phyloP scores from a whole-genome alignment of 108 stramenopile genomes.

The Chaetoceros tenuissimus region DNA sequence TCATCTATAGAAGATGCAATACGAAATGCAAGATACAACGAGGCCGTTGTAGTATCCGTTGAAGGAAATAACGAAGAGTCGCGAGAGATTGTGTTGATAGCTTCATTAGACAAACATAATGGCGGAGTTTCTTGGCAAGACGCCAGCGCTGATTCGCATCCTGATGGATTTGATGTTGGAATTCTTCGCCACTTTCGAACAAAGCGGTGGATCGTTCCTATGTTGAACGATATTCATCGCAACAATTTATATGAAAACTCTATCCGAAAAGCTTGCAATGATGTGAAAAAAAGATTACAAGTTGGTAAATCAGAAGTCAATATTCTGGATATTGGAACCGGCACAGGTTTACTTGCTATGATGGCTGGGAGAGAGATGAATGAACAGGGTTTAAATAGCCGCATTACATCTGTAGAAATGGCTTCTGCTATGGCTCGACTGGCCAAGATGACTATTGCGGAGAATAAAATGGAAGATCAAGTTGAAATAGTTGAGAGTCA shows the following conservation, averaged over 20 bases:
- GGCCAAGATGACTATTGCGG: slow-evolving; percentile 37
- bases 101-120: slow-evolving; percentile 48
- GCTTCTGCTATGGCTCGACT: slow-evolving; percentile 64
- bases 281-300: slow-evolving; percentile 9
- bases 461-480: slow-evolving; percentile 26
- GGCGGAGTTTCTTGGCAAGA: slow-evolving; percentile 70
- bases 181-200: slow-evolving; percentile 48
- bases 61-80: slow-evolving; percentile 4
- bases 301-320: slow-evolving; percentile 6
- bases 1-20: slow-evolving; percentile 54
- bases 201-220: slow-evolving; percentile 78
- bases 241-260: slow-evolving; percentile 56
- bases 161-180: slow-evolving; percentile 1
- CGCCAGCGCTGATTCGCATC: slow-evolving; percentile 3
- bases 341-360: slow-evolving; percentile 74
- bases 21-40: slow-evolving; percentile 49
- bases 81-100: slow-evolving; percentile 40
- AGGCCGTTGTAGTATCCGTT: slow-evolving; percentile 41
- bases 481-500: slow-evolving; percentile 51
- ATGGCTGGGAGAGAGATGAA: slow-evolving; percentile 35
- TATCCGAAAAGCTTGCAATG: slow-evolving; percentile 35
- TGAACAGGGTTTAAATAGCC: slow-evolving; percentile 10
- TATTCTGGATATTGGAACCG: slow-evolving; percentile 72
- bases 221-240: slow-evolving; percentile 69
- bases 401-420: slow-evolving; percentile 66